Evolutionary conservation across 495 filamentous ascomycete genomes (phyloP).

Genomic region (Aspergillus indologenus): DNA sequence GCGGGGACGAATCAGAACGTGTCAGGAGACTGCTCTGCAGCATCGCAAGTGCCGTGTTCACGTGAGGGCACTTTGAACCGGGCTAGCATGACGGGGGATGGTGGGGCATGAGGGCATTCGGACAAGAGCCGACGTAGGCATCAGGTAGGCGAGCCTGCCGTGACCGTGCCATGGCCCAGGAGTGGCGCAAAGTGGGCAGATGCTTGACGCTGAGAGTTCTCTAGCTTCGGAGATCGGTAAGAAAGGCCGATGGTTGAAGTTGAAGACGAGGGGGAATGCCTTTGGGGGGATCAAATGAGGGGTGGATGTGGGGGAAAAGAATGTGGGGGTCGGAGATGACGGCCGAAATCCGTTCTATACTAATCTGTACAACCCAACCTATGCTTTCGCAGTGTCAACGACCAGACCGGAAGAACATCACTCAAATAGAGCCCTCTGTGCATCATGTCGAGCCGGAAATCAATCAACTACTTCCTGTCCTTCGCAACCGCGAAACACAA

Average conservation of each 20-base stretch:
- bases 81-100: slow-evolving; percentile 6
- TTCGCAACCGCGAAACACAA: neutral
- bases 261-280: neutral
- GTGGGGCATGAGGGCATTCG: slow-evolving; percentile 4
- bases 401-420: slow-evolving; percentile 5
- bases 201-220: slow-evolving; percentile 1
- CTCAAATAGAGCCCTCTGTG: slow-evolving; percentile 33
- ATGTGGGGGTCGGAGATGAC: slow-evolving; percentile 26
- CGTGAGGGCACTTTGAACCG: neutral
- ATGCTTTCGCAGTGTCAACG: neutral
- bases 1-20: slow-evolving; percentile 11
- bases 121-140: slow-evolving; percentile 20
- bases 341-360: slow-evolving; percentile 38
- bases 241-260: slow-evolving; percentile 15
- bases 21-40: slow-evolving; percentile 2
- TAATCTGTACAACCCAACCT: slow-evolving; percentile 14
- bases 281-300: neutral
- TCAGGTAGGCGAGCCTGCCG: slow-evolving; percentile 12
- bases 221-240: slow-evolving; percentile 28
- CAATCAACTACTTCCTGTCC: neutral
- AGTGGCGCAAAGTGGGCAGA: slow-evolving; percentile 2
- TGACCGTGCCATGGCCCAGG: neutral
- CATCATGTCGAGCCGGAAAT: neutral
- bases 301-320: neutral
- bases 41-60: slow-evolving; percentile 2